Base-by-base conservation (phyloP, 1,139 yeast genomes). In the Magnusiomyces tetraspermus region DNA sequence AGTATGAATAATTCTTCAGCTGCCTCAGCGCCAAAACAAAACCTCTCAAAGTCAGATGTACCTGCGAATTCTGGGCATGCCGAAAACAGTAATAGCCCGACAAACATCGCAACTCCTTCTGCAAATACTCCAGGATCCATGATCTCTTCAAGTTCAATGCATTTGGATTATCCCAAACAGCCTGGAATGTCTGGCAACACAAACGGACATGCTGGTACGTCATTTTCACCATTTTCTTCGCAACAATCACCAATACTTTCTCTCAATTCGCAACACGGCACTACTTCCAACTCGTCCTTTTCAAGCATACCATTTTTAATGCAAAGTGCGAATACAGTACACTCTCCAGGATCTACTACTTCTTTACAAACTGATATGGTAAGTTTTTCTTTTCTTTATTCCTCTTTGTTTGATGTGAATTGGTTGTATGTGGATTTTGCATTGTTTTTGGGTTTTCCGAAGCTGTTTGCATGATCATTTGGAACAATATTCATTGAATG, bases 111-210 rank as follows among this genome's bases (percentile, higher is more conserved):
- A 26, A 48, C 30, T 6, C 30, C 47, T 30, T 28, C 47, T 42
- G 44, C 43, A 43, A 48, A 21, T 33, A 28, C 33, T 17, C 44
- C 51, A 55, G 51, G 47, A 52, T 36, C 48, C 17, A 17, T 15
- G 17, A 33, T 4, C 4, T 33, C 38, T 8, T 33, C 17, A 33
- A 17, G 5, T 17, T 15, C 10, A 4, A 33, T 15, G 5, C 17
- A 15, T 10, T 17, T 33, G n/a, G 38, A 33, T 33, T 15, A 33
- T 17, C 17, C n/a, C 38, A 33, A 33, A 15, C 33, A 28, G 11
- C 6, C 6, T 11, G 33, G 33, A 28, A 28, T 8, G 6, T 6
- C 11, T 28, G 11, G 11, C 11, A 28, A 28, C 11, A 8, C 6
- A 8, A 6, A 28, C 33, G 33, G 33, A 6, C 33, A 8, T 11